phyloP scores from a whole-genome alignment of 139 green algal genomes.

The Monoraphidium neglectum region DNA sequence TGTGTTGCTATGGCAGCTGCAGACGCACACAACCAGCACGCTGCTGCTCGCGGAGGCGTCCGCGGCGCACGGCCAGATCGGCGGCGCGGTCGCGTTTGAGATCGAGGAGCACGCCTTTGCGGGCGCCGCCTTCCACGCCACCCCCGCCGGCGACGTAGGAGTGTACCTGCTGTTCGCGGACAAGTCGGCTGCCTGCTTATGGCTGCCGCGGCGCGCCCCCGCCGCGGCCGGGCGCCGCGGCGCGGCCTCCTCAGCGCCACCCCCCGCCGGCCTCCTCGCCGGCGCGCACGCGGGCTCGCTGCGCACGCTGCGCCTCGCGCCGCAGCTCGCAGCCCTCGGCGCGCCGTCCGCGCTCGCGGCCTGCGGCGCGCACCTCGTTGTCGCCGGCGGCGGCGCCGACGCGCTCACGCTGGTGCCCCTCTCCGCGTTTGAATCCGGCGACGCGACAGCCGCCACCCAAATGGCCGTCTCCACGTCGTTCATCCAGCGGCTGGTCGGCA shows the following conservation, averaged over 20 bases:
- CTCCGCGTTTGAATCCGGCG: not conserved
- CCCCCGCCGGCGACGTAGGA: not conserved
- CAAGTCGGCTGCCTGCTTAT: constrained; percentile 9
- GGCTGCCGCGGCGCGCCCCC: constrained; percentile 2
- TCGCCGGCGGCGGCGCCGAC: constrained; percentile 40
- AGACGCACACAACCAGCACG: constrained; percentile 15
- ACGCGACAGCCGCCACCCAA: not conserved
- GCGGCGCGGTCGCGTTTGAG: not conserved
- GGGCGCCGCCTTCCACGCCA: not conserved
- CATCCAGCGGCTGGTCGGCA: not conserved
- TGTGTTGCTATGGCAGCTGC: constrained; percentile 20
- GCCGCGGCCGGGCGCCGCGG: not conserved
- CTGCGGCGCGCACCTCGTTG: constrained; percentile 16
- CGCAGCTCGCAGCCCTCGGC: constrained; percentile 29
- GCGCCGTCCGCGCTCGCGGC: constrained; percentile 36
- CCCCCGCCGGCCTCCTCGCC: constrained; percentile 3
- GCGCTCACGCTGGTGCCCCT: constrained; percentile 30
- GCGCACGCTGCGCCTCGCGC: constrained; percentile 18
- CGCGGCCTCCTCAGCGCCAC: not conserved
- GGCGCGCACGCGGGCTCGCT: not conserved
- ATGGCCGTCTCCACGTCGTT: not conserved
- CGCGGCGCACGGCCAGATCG: constrained; percentile 9
- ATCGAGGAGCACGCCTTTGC: constrained; percentile 22
- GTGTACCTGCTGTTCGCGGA: constrained; percentile 18
- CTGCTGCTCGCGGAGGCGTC: constrained; percentile 25